These are phyloP conservation scores for Hylodesmum podocarpum DNA, from an alignment of 306 rosid genomes.

Conservation along the genomic window DNA sequence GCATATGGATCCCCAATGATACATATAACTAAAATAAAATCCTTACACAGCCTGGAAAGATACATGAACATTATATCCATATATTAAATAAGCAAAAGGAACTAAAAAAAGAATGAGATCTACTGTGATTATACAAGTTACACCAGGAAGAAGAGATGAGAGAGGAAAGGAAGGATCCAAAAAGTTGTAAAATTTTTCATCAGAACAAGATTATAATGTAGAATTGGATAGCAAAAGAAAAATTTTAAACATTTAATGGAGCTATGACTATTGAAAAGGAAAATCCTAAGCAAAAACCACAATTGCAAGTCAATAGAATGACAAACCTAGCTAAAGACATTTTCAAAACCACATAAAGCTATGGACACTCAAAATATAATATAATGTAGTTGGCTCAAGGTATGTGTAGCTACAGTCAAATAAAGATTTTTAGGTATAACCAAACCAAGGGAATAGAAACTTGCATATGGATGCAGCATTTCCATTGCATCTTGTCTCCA, in stretches of 20 bases:
- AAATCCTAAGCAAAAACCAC: too few species aligned
- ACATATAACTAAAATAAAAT: constrained; percentile 1
- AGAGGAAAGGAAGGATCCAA: not conserved
- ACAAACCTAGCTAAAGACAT: not conserved
- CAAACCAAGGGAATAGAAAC: constrained; percentile 57
- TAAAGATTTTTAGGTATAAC: constrained; percentile 28
- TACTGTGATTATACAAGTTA: not conserved
- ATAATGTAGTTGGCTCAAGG: constrained; percentile 13
- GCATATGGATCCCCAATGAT: not conserved
- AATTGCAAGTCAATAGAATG: constrained; percentile 1
- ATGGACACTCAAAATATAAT: not conserved
- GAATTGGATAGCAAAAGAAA: not conserved
- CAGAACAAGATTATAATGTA: not conserved
- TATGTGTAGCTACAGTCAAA: constrained; percentile 19
- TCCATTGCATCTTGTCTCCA: constrained; percentile 58
- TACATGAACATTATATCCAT: not conserved
- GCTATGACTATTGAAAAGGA: too few species aligned
- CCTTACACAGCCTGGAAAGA: not conserved
- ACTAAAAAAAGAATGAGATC: not conserved
- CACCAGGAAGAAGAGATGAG: not conserved
- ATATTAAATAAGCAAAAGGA: constrained; percentile 15
- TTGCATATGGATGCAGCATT: constrained; percentile 63
- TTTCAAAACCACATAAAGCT: constrained; percentile 1
- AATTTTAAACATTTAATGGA: not conserved
- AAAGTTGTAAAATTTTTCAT: not conserved